Conservation (phyloP, 441 rosid species). For the Erodium moschatum region DNA sequence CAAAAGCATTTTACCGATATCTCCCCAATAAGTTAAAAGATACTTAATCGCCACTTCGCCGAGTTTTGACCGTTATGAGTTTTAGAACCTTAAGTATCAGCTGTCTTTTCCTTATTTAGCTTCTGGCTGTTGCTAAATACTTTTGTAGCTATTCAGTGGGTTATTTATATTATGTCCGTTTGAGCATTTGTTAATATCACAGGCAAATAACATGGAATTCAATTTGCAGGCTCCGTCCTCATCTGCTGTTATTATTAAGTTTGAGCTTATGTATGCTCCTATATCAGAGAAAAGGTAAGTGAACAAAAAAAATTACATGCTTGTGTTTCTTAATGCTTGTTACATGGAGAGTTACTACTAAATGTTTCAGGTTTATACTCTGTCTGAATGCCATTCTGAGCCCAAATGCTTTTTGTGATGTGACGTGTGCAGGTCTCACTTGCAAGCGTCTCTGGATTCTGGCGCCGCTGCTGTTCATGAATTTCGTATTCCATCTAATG, state of each 20-base stretch:
- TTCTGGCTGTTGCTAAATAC: not conserved
- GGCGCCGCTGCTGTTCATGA: conserved; percentile 64
- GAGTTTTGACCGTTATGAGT: no score
- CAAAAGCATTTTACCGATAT: no score
- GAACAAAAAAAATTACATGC: conserved; percentile 12
- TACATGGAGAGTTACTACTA: not conserved
- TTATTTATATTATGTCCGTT: not conserved
- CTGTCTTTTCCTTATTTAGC: not conserved
- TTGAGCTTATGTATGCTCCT: conserved; percentile 82
- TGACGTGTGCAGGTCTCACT: conserved; percentile 35
- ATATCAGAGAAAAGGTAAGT: conserved; percentile 40
- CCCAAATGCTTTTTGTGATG: conserved; percentile 14
- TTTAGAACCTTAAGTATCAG: not conserved
- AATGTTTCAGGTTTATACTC: not conserved
- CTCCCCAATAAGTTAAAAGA: no score
- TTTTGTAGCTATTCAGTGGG: not conserved
- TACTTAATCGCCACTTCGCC: no score
- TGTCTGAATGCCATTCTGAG: not conserved
- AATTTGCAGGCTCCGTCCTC: conserved; percentile 54
- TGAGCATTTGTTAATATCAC: not conserved
- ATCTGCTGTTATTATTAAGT: conserved; percentile 68
- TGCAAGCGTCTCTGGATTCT: conserved; percentile 44
- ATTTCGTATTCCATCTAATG: conserved; percentile 85
- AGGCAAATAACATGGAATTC: conserved; percentile 12
- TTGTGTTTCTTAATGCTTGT: not conserved